Conservation (phyloP, 1,284 basidiomycete genomes). For the Microbotryum saponariae region DNA sequence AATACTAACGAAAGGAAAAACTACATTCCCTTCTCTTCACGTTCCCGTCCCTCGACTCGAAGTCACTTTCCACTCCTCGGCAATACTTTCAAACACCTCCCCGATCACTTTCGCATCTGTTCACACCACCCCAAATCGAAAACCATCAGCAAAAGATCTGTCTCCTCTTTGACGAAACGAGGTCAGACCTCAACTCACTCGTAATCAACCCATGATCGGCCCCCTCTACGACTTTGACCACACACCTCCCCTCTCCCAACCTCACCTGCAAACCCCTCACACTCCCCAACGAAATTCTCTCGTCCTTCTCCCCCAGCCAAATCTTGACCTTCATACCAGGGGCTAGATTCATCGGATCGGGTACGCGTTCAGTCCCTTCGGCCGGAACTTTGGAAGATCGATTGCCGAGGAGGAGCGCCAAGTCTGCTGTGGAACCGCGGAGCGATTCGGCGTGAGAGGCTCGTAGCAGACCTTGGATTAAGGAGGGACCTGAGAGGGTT, state of each 20-base stretch:
- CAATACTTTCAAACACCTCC: neutral
- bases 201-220: conserved; percentile 92
- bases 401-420: conserved; percentile 73
- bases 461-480: conserved; percentile 67
- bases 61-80: neutral
- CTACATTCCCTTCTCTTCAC: too few relatives aligned
- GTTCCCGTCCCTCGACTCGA: neutral
- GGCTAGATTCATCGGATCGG: conserved; percentile 48
- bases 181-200: conserved; percentile 37
- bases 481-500: conserved; percentile 24
- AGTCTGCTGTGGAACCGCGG: conserved; percentile 80
- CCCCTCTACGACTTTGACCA: conserved; percentile 70
- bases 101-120: too few relatives aligned
- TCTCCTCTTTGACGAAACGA: too few relatives aligned
- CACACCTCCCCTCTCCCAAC: conserved; percentile 69
- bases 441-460: conserved; percentile 92
- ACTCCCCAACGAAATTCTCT: conserved; percentile 79
- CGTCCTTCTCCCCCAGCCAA: conserved; percentile 90
- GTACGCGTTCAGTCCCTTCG: too few relatives aligned
- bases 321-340: conserved; percentile 72
- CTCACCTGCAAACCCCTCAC: conserved; percentile 78
- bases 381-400: conserved; percentile 47
- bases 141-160: too few relatives aligned
- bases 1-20: neutral
- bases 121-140: too few relatives aligned